Percentiles rank a stretch among this genome's conserved stretches.
phyloP scores from a whole-genome alignment of 2,329 filamentous ascomycete genomes.

The Xylaria sp. region DNA sequence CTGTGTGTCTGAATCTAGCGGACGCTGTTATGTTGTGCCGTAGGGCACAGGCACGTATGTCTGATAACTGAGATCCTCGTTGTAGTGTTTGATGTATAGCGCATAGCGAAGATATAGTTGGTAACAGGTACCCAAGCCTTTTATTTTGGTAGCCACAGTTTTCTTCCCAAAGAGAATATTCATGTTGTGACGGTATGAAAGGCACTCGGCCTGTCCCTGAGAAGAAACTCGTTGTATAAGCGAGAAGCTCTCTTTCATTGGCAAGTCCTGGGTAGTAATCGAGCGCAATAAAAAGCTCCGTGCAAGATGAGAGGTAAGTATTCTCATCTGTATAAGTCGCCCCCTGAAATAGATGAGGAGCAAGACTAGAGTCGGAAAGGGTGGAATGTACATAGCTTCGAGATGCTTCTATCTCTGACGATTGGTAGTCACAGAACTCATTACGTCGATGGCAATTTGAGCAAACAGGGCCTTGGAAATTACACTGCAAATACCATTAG shows the following conservation, averaged over 20 bases:
- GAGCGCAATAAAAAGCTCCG: constrained; percentile 16
- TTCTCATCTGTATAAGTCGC: neutral
- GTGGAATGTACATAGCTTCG: neutral
- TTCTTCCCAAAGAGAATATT: neutral
- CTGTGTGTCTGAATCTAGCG: constrained; percentile 68
- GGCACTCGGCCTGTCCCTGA: neutral
- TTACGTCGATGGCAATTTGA: constrained; percentile 42
- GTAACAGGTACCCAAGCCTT: constrained; percentile 36
- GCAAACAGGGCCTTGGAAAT: constrained; percentile 41
- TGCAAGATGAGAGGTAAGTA: constrained; percentile 10
- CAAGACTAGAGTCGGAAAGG: neutral
- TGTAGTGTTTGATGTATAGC: constrained; percentile 38
- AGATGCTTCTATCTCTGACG: constrained; percentile 1
- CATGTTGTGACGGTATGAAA: neutral
- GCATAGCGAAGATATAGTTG: constrained; percentile 38
- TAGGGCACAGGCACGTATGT: constrained; percentile 35
- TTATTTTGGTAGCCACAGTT: constrained; percentile 17
- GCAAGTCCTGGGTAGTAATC: constrained; percentile 6
- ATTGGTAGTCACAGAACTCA: constrained; percentile 38
- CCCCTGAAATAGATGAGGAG: neutral
- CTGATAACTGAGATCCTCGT: constrained; percentile 7
- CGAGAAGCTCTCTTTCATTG: constrained; percentile 26
- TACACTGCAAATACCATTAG: constrained; percentile 36
- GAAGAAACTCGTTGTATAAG: constrained; percentile 12
- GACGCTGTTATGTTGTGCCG: constrained; percentile 45